These are phyloP conservation scores for Filobasidium floriforme DNA, from an alignment of 768 basidiomycete species.

Conservation along the genomic window DNA sequence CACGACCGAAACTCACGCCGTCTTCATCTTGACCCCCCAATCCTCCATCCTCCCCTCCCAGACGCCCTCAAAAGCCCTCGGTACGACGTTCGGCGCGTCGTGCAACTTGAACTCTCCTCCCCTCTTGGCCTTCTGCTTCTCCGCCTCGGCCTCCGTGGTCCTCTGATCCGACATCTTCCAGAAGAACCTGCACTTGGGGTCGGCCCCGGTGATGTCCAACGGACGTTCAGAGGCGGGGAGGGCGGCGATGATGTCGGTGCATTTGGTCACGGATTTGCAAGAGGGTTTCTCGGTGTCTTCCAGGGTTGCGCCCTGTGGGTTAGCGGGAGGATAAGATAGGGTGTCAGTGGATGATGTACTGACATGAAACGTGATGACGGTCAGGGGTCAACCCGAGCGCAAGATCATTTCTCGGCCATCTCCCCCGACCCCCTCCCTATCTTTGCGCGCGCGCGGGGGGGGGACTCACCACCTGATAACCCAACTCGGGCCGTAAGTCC, in stretches of 20 bases:
- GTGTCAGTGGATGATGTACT: neutral
- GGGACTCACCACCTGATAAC: constrained; percentile 59
- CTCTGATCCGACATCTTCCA: constrained; percentile 16
- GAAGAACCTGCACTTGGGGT: constrained; percentile 78
- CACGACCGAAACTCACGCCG: constrained; percentile 55
- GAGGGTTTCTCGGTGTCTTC: constrained; percentile 84
- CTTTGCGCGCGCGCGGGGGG: too few relatives aligned
- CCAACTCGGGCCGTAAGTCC: constrained; percentile 76
- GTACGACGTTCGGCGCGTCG: constrained; percentile 75
- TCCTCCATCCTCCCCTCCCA: constrained; percentile 72
- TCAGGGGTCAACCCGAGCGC: too few relatives aligned
- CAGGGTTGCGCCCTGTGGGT: constrained; percentile 69
- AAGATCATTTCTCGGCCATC: too few relatives aligned
- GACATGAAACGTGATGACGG: too few relatives aligned
- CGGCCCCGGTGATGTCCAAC: constrained; percentile 62
- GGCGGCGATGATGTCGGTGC: constrained; percentile 66
- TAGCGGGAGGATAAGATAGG: neutral
- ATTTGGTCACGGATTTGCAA: constrained; percentile 59
- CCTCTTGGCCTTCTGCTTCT: neutral
- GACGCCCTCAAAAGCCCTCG: constrained; percentile 55
- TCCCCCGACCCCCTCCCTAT: too few relatives aligned
- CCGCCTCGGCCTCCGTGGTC: neutral
- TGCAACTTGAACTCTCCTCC: neutral
- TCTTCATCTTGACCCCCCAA: constrained; percentile 84
- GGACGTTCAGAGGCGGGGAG: constrained; percentile 75